Evolutionary conservation across 176 grass and related monocot species (phyloP), one percentile per base, ranked within the genome.

Genomic region (Bothriochloa decipiens): DNA sequence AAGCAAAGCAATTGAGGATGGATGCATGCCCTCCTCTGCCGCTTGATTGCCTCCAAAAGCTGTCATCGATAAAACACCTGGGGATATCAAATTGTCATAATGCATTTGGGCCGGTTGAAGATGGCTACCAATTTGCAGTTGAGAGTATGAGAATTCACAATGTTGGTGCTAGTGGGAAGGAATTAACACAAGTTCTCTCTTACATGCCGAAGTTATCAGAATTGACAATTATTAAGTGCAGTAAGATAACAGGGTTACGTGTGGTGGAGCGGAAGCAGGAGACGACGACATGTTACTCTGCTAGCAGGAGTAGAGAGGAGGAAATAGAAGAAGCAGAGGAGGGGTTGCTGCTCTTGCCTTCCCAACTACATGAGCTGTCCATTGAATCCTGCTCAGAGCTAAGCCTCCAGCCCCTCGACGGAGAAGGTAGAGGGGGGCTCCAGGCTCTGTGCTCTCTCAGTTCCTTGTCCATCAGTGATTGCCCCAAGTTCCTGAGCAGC

Each of bases 401-500:
- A 6, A 6, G 4, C 7, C 9, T n/a, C 11, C 40, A 4, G 8
- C 11, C 42, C 42, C 11, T 12, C 42, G 42, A 45, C 0, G 5
- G 9, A 0, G 68, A 0, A 5, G 40, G 32, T 65, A 33, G 12
- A 42, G 35, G 33, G 14, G 63, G 78, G 1, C 37, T 82, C 5
- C 72, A 63, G 3, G 0, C 0, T 5, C 43, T 76, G 8, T 2
- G 1, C 72, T 63, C 22, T 7, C 86, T 82, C 39, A 3, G 0
- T 14, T 3, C 0, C 0, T 63, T 77, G 6, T 0, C 0, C 0
- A 2, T 78, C 12, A 0, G 0, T 0, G 0, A 0, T 2, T 47
- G 63, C 66, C 42, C 65, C 32, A 43, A 55, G 29, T 41, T 88
- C 6, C 14, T 82, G 39, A 8, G 45, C 60, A 5, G 23, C 43